A percentile compares a stretch with the other conserved stretches of the same genome.
Conservation (phyloP, 768 basidiomycete genomes). For the Russula sp. region DNA sequence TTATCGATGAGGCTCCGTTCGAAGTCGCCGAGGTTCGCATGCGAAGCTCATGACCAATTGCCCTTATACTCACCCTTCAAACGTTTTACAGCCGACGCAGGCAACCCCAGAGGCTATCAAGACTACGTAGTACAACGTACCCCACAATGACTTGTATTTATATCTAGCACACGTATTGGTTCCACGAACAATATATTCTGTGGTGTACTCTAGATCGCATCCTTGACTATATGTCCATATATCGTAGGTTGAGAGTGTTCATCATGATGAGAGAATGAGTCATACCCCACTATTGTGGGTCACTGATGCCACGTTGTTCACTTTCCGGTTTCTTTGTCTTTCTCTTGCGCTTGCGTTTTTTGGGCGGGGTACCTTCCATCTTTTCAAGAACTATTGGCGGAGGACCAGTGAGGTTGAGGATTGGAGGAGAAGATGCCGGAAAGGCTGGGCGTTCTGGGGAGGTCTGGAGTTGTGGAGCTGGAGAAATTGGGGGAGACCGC, state of each 20-base stretch:
- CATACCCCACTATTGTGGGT: not conserved
- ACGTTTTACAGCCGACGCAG: conserved; percentile 2
- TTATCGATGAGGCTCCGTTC: conserved; percentile 82
- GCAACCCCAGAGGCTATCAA: conserved; percentile 27
- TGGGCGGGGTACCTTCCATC: not conserved
- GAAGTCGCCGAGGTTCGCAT: conserved; percentile 53
- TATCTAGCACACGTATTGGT: not conserved
- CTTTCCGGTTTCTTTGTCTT: conserved; percentile 18
- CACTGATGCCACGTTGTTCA: not conserved
- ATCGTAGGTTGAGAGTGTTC: not conserved
- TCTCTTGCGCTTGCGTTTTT: conserved; percentile 14
- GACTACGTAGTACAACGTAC: conserved; percentile 27
- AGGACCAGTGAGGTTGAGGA: conserved; percentile 20
- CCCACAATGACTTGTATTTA: not conserved
- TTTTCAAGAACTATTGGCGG: conserved; percentile 1
- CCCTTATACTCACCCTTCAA: not conserved
- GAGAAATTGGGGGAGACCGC: not conserved
- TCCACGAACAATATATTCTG: conserved; percentile 1
- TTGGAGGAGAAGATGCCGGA: not conserved
- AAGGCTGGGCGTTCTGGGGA: not conserved
- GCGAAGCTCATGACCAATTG: conserved; percentile 4
- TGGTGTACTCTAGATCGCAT: conserved; percentile 13
- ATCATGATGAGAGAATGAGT: not conserved
- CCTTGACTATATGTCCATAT: conserved; percentile 3
- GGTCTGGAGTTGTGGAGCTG: not conserved